Evolutionary conservation across 768 basidiomycete species (phyloP).

Genomic region (Lactarius evosmus): DNA sequence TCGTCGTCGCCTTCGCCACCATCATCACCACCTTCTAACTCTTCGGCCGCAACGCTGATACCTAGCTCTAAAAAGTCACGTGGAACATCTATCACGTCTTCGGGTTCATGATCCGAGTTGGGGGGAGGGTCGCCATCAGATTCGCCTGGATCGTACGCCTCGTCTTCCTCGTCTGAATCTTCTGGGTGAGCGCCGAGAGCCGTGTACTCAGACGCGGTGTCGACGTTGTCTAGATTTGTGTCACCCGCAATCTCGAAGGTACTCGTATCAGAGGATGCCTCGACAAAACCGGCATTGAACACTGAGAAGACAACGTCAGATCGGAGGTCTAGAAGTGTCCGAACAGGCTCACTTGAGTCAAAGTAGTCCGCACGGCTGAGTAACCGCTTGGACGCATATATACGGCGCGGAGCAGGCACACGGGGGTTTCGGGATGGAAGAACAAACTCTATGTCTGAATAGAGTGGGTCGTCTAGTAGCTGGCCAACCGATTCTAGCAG

Average conservation of each 20-base stretch:
- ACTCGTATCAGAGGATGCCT: slow-evolving; percentile 41
- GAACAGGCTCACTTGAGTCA: slow-evolving; percentile 46
- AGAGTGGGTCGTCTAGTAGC: slow-evolving; percentile 75
- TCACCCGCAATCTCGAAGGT: slow-evolving; percentile 31
- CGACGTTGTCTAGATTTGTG: slow-evolving; percentile 27
- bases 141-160: slow-evolving; percentile 33
- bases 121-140: slow-evolving; percentile 22
- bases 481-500: slow-evolving; percentile 70
- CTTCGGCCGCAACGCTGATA: slow-evolving; percentile 3
- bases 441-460: slow-evolving; percentile 82
- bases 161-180: slow-evolving; percentile 54
- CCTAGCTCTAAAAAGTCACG: slow-evolving; percentile 4
- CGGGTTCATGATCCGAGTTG: slow-evolving; percentile 20
- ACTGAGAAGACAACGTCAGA: slow-evolving; percentile 41
- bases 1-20: slow-evolving; percentile 13
- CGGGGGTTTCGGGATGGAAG: slow-evolving; percentile 49
- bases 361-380: slow-evolving; percentile 77
- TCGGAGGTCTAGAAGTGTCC: not conserved
- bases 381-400: slow-evolving; percentile 68
- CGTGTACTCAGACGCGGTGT: slow-evolving; percentile 50
- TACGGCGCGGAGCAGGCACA: slow-evolving; percentile 40
- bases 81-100: slow-evolving; percentile 13
- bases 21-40: slow-evolving; percentile 1
- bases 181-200: slow-evolving; percentile 38
- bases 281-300: slow-evolving; percentile 70